These are phyloP conservation scores for Talaromyces albobiverticillius DNA, from an alignment of 2,329 filamentous ascomycete genomes.

Conservation along the genomic window DNA sequence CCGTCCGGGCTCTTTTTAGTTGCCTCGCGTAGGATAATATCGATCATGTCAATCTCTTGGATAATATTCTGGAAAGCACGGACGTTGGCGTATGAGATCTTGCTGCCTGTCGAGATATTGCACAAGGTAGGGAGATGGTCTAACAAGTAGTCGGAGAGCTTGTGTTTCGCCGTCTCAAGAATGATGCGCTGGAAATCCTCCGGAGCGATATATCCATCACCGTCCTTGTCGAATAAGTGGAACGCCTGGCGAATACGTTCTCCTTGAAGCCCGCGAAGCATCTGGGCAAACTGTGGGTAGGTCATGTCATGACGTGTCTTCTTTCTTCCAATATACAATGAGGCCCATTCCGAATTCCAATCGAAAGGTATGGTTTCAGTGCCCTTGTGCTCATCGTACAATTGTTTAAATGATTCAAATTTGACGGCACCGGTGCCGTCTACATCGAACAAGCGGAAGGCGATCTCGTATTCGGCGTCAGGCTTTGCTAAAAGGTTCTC, in stretches of 20 bases:
- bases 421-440: slow-evolving; percentile 80
- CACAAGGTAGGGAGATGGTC: slow-evolving; percentile 88
- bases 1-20: slow-evolving; percentile 79
- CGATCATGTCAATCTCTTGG: slow-evolving; percentile 94
- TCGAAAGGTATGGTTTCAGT: slow-evolving; percentile 84
- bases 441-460: slow-evolving; percentile 92
- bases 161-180: slow-evolving; percentile 85
- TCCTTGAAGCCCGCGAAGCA: slow-evolving; percentile 92
- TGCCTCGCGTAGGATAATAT: slow-evolving; percentile 86
- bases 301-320: slow-evolving; percentile 87
- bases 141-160: slow-evolving; percentile 93
- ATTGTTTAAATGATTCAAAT: slow-evolving; percentile 79
- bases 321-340: slow-evolving; percentile 85
- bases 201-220: slow-evolving; percentile 91
- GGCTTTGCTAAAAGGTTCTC: slow-evolving; percentile 91
- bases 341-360: slow-evolving; percentile 96
- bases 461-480: slow-evolving; percentile 98
- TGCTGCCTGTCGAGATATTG: slow-evolving; percentile 87
- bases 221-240: slow-evolving; percentile 83
- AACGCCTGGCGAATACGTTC: slow-evolving; percentile 96
- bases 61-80: slow-evolving; percentile 98
- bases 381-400: slow-evolving; percentile 89
- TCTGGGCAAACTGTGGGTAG: slow-evolving; percentile 95
- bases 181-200: slow-evolving; percentile 95
- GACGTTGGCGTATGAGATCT: slow-evolving; percentile 96